Conservation (phyloP, 2,329 filamentous ascomycete genomes). For the Iodosphaeria phyllophila region DNA sequence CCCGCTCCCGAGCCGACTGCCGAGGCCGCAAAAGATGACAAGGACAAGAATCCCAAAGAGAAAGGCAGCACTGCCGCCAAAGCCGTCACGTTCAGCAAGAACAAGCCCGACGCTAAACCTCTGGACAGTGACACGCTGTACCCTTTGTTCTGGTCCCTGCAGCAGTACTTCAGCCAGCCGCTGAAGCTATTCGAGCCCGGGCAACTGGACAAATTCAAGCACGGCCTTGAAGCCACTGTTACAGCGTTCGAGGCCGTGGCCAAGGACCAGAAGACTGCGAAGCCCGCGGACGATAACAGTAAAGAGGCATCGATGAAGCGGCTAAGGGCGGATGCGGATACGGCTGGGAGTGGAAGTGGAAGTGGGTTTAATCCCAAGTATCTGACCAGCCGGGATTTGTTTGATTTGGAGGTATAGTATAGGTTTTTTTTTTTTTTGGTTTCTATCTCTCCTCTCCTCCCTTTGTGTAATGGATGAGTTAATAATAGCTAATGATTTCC, state of each 20-base stretch:
- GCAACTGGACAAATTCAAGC: slow-evolving; percentile 66
- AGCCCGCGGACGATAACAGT: slow-evolving; percentile 39
- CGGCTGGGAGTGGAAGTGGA: slow-evolving; percentile 36
- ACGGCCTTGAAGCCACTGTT: slow-evolving; percentile 50
- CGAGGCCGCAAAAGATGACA: slow-evolving; percentile 13
- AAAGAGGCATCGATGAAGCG: slow-evolving; percentile 47
- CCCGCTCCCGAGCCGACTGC: slow-evolving; percentile 22
- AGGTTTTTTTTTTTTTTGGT: no score
- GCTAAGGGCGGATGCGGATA: slow-evolving; percentile 41
- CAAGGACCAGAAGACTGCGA: slow-evolving; percentile 28
- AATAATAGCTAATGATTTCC: slow-evolving; percentile 28
- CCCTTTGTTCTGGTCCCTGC: slow-evolving; percentile 82
- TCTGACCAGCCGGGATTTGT: slow-evolving; percentile 88
- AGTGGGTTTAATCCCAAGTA: slow-evolving; percentile 93
- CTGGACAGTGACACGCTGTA: slow-evolving; percentile 61
- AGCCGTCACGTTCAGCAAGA: slow-evolving; percentile 23
- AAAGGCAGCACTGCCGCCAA: slow-evolving; percentile 18
- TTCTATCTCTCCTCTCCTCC: no score
- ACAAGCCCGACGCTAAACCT: slow-evolving; percentile 20
- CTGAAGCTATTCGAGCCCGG: slow-evolving; percentile 57
- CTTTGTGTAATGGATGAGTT: slow-evolving; percentile 2
- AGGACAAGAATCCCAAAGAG: slow-evolving; percentile 13
- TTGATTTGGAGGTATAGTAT: slow-evolving; percentile 83
- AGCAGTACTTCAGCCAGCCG: slow-evolving; percentile 82
- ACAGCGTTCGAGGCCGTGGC: slow-evolving; percentile 32